A percentile compares a stretch with the other conserved stretches of the same genome.
Conservation (phyloP, 129 eudicot genomes). For the Logfia minima region DNA sequence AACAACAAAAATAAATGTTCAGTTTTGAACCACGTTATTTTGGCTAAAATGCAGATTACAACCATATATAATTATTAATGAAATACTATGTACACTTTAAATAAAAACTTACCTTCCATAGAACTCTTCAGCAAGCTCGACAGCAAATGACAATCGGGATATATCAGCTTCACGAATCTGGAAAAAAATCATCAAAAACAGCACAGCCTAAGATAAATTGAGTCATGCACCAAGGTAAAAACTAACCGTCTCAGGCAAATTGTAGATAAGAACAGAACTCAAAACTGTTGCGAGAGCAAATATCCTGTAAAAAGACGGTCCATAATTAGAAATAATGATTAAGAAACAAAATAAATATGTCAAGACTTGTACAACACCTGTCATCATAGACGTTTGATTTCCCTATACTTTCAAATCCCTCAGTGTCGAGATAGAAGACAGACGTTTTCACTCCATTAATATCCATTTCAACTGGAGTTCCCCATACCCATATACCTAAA, state of each 20-base stretch:
- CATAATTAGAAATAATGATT: constrained; percentile 10
- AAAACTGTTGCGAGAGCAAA: constrained; percentile 95
- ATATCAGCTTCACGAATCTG: constrained; percentile 99
- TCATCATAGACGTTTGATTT: constrained; percentile 98
- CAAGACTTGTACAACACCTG: constrained; percentile 49
- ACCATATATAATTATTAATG: background rate
- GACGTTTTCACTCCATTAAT: constrained; percentile 86
- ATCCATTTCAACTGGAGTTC: constrained; percentile 77
- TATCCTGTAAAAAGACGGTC: constrained; percentile 54
- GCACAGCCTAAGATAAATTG: constrained; percentile 5
- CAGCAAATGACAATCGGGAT: constrained; percentile 91
- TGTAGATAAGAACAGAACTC: constrained; percentile 94
- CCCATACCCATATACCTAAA: constrained; percentile 99
- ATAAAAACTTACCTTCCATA: constrained; percentile 74
- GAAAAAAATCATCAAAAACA: background rate
- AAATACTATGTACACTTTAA: background rate
- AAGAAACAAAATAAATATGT: background rate
- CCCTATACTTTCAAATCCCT: constrained; percentile 98
- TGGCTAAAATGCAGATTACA: background rate
- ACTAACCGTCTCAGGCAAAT: constrained; percentile 96
- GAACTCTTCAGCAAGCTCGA: constrained; percentile 99
- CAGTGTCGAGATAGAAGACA: constrained; percentile 92
- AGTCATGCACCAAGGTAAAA: constrained; percentile 14
- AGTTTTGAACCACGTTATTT: constrained; percentile 29
- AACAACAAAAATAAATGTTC: constrained; percentile 19